phyloP scores from a whole-genome alignment of 305 asterid species.

The Coffea humblotiana region DNA sequence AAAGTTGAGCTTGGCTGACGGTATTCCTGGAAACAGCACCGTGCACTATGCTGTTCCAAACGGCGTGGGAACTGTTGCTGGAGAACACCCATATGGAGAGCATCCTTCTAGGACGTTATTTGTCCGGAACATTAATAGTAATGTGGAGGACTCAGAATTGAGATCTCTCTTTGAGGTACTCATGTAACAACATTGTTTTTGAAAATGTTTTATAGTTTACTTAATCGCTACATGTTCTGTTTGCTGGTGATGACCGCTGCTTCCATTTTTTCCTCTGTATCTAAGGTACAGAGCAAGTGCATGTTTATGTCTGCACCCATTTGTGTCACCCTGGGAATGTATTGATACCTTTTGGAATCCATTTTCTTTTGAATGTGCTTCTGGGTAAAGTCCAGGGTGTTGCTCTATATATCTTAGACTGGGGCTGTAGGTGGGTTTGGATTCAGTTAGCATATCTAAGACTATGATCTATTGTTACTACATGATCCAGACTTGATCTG shows the following conservation, averaged over 20 bases:
- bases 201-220: not conserved
- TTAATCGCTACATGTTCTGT: not conserved
- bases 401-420: not conserved
- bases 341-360: not conserved
- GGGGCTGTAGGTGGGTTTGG: not conserved
- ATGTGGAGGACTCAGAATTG: slow-evolving; percentile 91
- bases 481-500: not conserved
- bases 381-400: not conserved
- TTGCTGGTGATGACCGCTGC: not conserved
- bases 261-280: not conserved
- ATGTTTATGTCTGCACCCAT: not conserved
- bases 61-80: slow-evolving; percentile 56
- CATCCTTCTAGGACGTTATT: slow-evolving; percentile 98
- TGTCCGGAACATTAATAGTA: slow-evolving; percentile 93
- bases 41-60: slow-evolving; percentile 48
- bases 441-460: not conserved
- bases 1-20: slow-evolving; percentile 47
- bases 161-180: slow-evolving; percentile 84
- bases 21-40: slow-evolving; percentile 39
- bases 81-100: slow-evolving; percentile 96
- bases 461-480: not conserved
- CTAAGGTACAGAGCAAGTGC: not conserved
- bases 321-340: not conserved
- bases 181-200: slow-evolving; percentile 5
- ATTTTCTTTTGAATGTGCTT: not conserved